These are phyloP conservation scores for Neofusicoccum cordaticola DNA, from an alignment of 2,329 filamentous ascomycete species.

Conservation along the genomic window DNA sequence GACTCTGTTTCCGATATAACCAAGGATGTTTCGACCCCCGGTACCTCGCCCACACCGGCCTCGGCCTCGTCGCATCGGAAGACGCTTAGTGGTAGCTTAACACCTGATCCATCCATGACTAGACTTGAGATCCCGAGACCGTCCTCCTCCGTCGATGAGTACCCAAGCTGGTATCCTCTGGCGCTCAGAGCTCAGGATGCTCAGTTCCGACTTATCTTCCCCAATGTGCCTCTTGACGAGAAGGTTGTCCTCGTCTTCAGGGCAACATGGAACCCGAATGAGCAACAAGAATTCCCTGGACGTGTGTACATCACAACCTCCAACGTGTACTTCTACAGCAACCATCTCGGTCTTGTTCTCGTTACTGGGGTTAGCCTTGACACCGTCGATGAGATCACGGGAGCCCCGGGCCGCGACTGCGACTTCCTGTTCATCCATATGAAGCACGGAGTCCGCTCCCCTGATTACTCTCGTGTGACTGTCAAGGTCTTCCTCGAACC, in stretches of 20 bases:
- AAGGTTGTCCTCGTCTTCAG: slow-evolving; percentile 89
- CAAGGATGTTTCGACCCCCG: background rate
- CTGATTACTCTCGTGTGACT: slow-evolving; percentile 70
- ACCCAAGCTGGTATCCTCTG: slow-evolving; percentile 73
- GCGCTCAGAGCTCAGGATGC: slow-evolving; percentile 84
- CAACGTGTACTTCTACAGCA: slow-evolving; percentile 94
- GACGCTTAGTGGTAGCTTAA: slow-evolving; percentile 46
- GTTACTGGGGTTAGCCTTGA: slow-evolving; percentile 74
- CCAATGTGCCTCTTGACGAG: slow-evolving; percentile 71
- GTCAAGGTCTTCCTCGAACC: slow-evolving; percentile 94
- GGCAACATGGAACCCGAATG: slow-evolving; percentile 79
- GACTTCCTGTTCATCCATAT: slow-evolving; percentile 89
- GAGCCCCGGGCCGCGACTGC: slow-evolving; percentile 83
- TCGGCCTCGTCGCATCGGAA: slow-evolving; percentile 47
- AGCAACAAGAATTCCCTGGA: slow-evolving; percentile 74
- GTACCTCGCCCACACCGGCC: slow-evolving; percentile 19
- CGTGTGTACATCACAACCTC: slow-evolving; percentile 84
- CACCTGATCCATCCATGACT: background rate
- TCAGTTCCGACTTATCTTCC: slow-evolving; percentile 90
- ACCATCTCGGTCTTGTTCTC: slow-evolving; percentile 86
- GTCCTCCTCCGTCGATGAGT: slow-evolving; percentile 51
- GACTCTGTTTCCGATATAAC: background rate
- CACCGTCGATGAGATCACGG: slow-evolving; percentile 82
- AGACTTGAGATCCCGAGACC: slow-evolving; percentile 4
- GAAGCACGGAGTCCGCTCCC: slow-evolving; percentile 57